These are phyloP conservation scores for Colletotrichum sp. DNA, from an alignment of 2,329 filamentous ascomycete genomes.

Conservation along the genomic window DNA sequence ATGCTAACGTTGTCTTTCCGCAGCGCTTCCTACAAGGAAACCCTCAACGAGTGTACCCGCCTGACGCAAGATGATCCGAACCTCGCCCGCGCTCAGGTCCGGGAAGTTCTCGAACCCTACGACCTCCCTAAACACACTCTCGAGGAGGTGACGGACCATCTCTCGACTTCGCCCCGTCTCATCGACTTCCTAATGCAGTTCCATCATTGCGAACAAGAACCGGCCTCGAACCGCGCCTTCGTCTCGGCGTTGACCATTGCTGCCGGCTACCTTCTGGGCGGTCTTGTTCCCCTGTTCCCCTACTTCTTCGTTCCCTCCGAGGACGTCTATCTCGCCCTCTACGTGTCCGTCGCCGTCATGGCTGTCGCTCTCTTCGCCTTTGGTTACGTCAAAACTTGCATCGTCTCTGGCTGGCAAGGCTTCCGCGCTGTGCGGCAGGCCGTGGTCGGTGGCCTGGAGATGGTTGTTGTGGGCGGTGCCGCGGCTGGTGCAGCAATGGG, in stretches of 20 bases:
- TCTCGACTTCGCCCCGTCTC: constrained; percentile 40
- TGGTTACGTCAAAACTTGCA: constrained; percentile 68
- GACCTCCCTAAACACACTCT: constrained; percentile 41
- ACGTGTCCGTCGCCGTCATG: constrained; percentile 65
- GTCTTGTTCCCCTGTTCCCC: constrained; percentile 72
- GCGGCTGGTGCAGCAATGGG: constrained; percentile 44
- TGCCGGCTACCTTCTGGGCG: constrained; percentile 72
- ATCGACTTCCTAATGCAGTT: constrained; percentile 67
- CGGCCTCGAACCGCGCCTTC: constrained; percentile 47
- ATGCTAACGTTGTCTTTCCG: neutral
- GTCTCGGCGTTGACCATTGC: constrained; percentile 70
- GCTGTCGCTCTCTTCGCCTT: constrained; percentile 65
- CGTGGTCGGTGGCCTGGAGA: constrained; percentile 38
- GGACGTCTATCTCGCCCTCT: constrained; percentile 53
- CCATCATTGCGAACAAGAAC: constrained; percentile 53
- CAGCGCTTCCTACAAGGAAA: constrained; percentile 24
- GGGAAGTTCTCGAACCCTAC: constrained; percentile 56
- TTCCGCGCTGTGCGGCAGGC: constrained; percentile 19
- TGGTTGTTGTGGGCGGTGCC: constrained; percentile 42
- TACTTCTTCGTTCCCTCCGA: constrained; percentile 62
- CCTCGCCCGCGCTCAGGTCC: constrained; percentile 46
- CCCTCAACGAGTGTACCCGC: constrained; percentile 42
- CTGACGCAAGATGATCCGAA: constrained; percentile 49
- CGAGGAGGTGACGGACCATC: constrained; percentile 19
- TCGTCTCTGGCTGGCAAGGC: constrained; percentile 33